A percentile compares a stretch with the other conserved stretches of the same genome.
Evolutionary conservation across 768 basidiomycete genomes (phyloP).

Genomic region (Leccinum rimulosum): DNA sequence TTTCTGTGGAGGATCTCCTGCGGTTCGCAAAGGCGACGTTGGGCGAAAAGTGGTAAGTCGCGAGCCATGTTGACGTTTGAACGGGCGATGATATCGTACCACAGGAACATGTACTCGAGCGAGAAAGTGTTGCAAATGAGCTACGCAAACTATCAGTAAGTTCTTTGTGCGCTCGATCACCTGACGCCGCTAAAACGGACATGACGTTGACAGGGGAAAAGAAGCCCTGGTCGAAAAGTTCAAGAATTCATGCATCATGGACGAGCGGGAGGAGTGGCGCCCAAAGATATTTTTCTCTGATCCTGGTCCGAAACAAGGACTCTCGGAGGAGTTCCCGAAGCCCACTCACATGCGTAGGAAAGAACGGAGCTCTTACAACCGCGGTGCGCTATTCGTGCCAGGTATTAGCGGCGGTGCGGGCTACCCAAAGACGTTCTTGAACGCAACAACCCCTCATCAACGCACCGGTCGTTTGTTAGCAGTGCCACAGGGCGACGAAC

Average conservation of each 20-base stretch:
- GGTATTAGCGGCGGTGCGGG: conserved; percentile 30
- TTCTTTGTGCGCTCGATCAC: conserved; percentile 12
- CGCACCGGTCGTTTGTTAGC: conserved; percentile 15
- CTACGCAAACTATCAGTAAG: conserved; percentile 90
- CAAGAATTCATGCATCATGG: conserved; percentile 89
- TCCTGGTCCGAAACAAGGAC: conserved; percentile 66
- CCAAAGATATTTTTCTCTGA: conserved; percentile 83
- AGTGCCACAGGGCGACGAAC: conserved; percentile 21
- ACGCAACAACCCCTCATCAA: conserved; percentile 18
- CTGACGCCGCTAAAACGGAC: conserved; percentile 8
- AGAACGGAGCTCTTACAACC: conserved; percentile 78
- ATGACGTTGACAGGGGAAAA: conserved; percentile 59
- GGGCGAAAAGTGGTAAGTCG: conserved; percentile 74
- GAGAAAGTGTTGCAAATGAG: conserved; percentile 91
- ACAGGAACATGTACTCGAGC: conserved; percentile 88
- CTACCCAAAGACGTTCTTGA: conserved; percentile 30
- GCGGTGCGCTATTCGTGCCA: conserved; percentile 68
- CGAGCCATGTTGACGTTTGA: background rate
- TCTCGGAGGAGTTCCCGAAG: conserved; percentile 77
- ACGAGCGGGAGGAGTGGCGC: conserved; percentile 77
- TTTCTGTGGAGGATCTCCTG: conserved; percentile 71
- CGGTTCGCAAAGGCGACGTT: conserved; percentile 70
- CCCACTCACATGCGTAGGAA: conserved; percentile 80
- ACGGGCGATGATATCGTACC: conserved; percentile 3
- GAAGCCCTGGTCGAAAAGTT: conserved; percentile 90